Conservation (phyloP, 2,329 filamentous ascomycete species). For the Alternaria sp. region DNA sequence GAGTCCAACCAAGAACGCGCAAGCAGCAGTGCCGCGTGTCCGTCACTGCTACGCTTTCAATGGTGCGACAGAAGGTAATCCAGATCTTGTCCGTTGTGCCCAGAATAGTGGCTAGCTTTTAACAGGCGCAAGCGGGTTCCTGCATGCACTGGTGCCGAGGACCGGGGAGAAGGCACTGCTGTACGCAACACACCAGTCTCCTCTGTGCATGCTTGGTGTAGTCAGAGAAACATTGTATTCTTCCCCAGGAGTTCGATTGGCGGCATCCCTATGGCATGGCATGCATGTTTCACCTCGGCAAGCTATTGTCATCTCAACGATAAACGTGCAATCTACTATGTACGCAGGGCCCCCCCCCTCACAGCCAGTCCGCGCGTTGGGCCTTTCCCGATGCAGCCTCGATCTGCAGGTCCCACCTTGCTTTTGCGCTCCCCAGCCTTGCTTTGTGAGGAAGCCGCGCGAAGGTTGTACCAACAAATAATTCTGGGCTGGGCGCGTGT, state of each 20-base stretch:
- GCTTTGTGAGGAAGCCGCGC: conserved; percentile 20
- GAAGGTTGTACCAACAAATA: conserved; percentile 28
- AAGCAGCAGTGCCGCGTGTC: not conserved
- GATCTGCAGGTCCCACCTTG: conserved; percentile 27
- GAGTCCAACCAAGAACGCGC: not conserved
- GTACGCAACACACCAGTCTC: not conserved
- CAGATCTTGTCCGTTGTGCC: conserved; percentile 6
- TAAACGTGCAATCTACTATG: conserved; percentile 19
- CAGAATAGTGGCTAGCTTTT: conserved; percentile 1
- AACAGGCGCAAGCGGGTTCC: conserved; percentile 16
- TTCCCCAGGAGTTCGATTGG: conserved; percentile 3
- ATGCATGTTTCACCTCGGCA: conserved; percentile 1
- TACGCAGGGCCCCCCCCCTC: conserved; percentile 7
- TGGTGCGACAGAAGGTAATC: conserved; percentile 5
- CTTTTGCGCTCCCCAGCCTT: conserved; percentile 22
- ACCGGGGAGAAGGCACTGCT: not conserved
- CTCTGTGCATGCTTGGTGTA: not conserved
- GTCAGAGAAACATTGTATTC: not conserved
- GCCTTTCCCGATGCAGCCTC: conserved; percentile 14
- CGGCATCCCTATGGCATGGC: conserved; percentile 1
- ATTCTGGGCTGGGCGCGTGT: conserved; percentile 4
- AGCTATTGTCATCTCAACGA: conserved; percentile 9
- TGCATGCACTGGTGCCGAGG: conserved; percentile 13
- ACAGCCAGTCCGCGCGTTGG: conserved; percentile 16
- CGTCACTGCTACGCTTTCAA: conserved; percentile 4